Evolutionary conservation across 257 asterid genomes (phyloP).

Genomic region (Sherardia arvensis): DNA sequence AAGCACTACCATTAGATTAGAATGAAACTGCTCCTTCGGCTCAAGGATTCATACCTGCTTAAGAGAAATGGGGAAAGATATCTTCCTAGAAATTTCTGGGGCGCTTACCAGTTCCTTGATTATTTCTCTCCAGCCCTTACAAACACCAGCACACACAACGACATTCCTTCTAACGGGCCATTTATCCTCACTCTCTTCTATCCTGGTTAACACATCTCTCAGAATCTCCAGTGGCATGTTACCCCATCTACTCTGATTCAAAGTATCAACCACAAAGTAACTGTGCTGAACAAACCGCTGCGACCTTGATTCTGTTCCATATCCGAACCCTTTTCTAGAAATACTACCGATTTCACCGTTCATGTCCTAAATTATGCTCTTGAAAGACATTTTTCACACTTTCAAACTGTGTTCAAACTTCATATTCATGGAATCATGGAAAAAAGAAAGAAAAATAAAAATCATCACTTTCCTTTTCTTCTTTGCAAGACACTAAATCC

Average conservation of each 20-base stretch:
- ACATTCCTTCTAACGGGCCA: conserved; percentile 81
- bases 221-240: conserved; percentile 86
- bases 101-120: conserved; percentile 65
- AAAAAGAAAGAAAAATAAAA: background rate
- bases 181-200: conserved; percentile 59
- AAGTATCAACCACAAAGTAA: conserved; percentile 45
- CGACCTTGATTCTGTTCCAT: conserved; percentile 29
- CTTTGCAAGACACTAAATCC: background rate
- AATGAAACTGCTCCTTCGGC: background rate
- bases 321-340: conserved; percentile 34
- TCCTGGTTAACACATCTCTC: conserved; percentile 76
- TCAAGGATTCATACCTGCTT: conserved; percentile 54
- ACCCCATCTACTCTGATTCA: conserved; percentile 94
- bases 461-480: background rate
- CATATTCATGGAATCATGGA: background rate
- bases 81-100: conserved; percentile 52
- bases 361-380: conserved; percentile 34
- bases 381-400: conserved; percentile 26
- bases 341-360: conserved; percentile 36
- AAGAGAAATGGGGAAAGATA: conserved; percentile 86
- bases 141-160: conserved; percentile 93
- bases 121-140: conserved; percentile 90
- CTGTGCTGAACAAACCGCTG: conserved; percentile 39
- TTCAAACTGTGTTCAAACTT: background rate
- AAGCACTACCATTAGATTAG: background rate